phyloP scores from a whole-genome alignment of 495 filamentous ascomycete species.

The Lentithecium fluviatile region DNA sequence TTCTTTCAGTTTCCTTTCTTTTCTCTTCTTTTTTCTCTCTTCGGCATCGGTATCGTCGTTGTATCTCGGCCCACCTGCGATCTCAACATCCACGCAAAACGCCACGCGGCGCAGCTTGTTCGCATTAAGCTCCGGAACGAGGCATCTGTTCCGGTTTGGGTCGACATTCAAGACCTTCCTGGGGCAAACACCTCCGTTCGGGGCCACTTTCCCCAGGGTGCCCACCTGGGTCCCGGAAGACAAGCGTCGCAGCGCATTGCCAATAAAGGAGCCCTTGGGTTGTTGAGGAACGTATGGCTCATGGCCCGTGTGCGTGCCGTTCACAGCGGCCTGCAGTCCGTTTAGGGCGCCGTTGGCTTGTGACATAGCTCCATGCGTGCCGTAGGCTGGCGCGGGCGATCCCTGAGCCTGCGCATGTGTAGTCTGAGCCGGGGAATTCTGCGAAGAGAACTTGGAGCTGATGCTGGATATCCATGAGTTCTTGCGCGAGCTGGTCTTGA shows the following conservation, averaged over 20 bases:
- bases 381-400: slow-evolving; percentile 22
- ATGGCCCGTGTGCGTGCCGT: slow-evolving; percentile 29
- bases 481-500: slow-evolving; percentile 47
- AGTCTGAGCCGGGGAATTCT: slow-evolving; percentile 34
- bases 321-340: slow-evolving; percentile 19
- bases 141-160: slow-evolving; percentile 70
- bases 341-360: slow-evolving; percentile 20
- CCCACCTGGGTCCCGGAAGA: slow-evolving; percentile 55
- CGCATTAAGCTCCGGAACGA: slow-evolving; percentile 74
- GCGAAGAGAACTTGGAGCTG: slow-evolving; percentile 83
- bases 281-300: slow-evolving; percentile 67
- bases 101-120: slow-evolving; percentile 81
- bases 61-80: slow-evolving; percentile 68
- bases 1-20: slow-evolving; percentile 67
- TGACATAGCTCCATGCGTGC: slow-evolving; percentile 14
- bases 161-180: slow-evolving; percentile 85
- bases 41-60: slow-evolving; percentile 47
- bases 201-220: slow-evolving; percentile 49
- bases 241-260: slow-evolving; percentile 75
- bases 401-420: slow-evolving; percentile 27
- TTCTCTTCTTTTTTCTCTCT: slow-evolving; percentile 51
- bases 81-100: slow-evolving; percentile 96
- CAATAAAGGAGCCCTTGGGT: slow-evolving; percentile 70
- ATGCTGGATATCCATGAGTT: slow-evolving; percentile 90
- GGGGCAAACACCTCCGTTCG: slow-evolving; percentile 59